These are phyloP conservation scores for Colletotrichum somersetense DNA, from an alignment of 2,329 filamentous ascomycete species.

Conservation along the genomic window DNA sequence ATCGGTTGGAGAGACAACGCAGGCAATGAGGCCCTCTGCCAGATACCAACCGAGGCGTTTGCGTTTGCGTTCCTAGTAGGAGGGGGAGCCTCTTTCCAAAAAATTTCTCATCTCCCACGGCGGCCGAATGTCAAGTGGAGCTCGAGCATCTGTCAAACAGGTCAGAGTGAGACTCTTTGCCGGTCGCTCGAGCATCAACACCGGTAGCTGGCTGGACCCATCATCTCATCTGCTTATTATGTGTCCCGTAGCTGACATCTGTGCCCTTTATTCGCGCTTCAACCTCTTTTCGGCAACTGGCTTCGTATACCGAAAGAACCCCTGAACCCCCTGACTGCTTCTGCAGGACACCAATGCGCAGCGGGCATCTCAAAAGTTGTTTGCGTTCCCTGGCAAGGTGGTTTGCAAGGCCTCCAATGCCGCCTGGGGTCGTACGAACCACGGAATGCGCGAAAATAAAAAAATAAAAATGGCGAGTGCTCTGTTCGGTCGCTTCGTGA, in stretches of 20 bases:
- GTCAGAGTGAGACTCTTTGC: conserved; percentile 4
- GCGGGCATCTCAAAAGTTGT: conserved; percentile 24
- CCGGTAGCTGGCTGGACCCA: not conserved
- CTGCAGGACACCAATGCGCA: conserved; percentile 6
- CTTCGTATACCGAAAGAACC: not conserved
- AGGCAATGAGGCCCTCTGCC: not conserved
- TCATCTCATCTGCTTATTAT: not conserved
- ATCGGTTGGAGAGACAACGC: conserved; percentile 36
- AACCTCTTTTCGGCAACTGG: not conserved
- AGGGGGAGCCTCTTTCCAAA: not conserved
- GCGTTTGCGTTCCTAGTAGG: not conserved
- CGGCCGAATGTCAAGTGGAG: not conserved
- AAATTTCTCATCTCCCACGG: not conserved
- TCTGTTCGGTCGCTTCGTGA: not conserved
- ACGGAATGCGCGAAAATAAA: not conserved
- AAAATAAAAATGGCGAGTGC: not conserved
- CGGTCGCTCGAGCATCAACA: not conserved
- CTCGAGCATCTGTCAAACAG: not conserved
- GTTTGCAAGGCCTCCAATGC: conserved; percentile 7
- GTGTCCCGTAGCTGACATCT: conserved; percentile 5
- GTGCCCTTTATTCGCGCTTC: not conserved
- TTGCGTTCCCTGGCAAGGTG: not conserved
- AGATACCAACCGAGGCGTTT: not conserved
- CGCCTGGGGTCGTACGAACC: not conserved
- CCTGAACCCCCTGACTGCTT: not conserved